Base-by-base conservation (phyloP, 768 basidiomycete species). In the Boletales sp. region DNA sequence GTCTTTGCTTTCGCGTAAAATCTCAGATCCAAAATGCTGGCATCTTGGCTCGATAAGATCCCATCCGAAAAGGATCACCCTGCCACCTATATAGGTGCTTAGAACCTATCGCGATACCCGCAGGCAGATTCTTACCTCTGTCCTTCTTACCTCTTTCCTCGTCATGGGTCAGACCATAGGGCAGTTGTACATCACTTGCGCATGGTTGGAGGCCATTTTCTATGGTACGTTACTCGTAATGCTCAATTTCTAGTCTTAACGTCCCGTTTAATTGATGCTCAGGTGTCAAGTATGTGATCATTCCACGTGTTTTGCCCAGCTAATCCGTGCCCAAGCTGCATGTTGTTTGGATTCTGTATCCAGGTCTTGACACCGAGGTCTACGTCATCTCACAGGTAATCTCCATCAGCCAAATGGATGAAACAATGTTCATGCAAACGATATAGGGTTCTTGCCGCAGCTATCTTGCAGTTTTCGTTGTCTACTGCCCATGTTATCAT, bases 171-270 rank as follows among this genome's bases (percentile, higher is more conserved):
- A 53, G 27, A 42, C 54, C 7, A 31, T 59, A 35, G 58, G 45
- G 17, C 58, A 50, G 24, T 56, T 60, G 45, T 60, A 52, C 36
- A 48, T 59, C 40, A 41, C 40, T 9, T 49, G 54, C 14, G 48
- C 31, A 7, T 60, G 58, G 50, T 15, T 60, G 14, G 58, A 59
- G 41, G 31, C 50, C 15, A 52, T 59, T 29, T 56, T 60, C 40
- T 59, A 56, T 34, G 58, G 58, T 59, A 39, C 34, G 48, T 47
- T 21, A 15, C 31, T 27, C 1, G 24, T 27, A 27, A 27, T 27
- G 24, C 24, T 27, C 24, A 8, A 11, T 37, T 10, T 15, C 2
- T 5, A 8, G 2, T 24, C n/a, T 35, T 9, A 14, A 5, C 7
- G 8, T n/a, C 19, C 27, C 30, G 15, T 27, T 15, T 18, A 10